A percentile compares a stretch with the other conserved stretches of the same genome.
Conservation (phyloP, 2,329 filamentous ascomycete genomes). For the Neopestalotiopsis sp. region DNA sequence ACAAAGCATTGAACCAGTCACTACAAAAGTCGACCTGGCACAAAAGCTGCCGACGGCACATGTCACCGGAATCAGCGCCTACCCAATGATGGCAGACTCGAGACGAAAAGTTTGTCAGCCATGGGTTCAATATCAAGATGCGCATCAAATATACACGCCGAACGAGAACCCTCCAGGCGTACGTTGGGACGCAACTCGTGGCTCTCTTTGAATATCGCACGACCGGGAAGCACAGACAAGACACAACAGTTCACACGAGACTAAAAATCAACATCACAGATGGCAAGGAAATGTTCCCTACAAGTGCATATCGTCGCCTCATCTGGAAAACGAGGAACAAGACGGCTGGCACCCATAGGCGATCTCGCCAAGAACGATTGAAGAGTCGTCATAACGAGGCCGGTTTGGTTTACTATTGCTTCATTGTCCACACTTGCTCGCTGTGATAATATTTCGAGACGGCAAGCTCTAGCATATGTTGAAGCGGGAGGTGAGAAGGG, state of each 20-base stretch:
- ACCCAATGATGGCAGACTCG: too few species aligned
- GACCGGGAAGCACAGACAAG: too few species aligned
- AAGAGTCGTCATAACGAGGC: conserved; percentile 12
- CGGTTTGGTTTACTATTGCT: conserved; percentile 59
- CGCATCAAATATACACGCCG: too few species aligned
- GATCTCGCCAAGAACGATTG: conserved; percentile 2
- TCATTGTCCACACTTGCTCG: conserved; percentile 74
- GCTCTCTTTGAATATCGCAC: too few species aligned
- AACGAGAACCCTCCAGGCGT: too few species aligned
- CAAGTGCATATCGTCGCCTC: conserved; percentile 32
- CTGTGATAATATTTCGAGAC: conserved; percentile 55
- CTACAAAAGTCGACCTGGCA: too few species aligned
- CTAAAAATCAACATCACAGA: neutral
- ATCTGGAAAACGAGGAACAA: conserved; percentile 26
- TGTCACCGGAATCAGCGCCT: too few species aligned
- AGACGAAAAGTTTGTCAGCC: too few species aligned
- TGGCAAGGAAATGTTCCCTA: conserved; percentile 28
- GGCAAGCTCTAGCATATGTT: conserved; percentile 72
- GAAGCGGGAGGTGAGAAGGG: conserved; percentile 50
- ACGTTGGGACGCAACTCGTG: too few species aligned
- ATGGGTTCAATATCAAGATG: too few species aligned
- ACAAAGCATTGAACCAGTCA: too few species aligned
- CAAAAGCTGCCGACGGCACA: too few species aligned
- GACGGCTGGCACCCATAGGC: conserved; percentile 18
- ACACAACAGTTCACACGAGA: neutral